Evolutionary conservation across 2,329 filamentous ascomycete species (phyloP).

Genomic region (Colletotrichum liaoningense): DNA sequence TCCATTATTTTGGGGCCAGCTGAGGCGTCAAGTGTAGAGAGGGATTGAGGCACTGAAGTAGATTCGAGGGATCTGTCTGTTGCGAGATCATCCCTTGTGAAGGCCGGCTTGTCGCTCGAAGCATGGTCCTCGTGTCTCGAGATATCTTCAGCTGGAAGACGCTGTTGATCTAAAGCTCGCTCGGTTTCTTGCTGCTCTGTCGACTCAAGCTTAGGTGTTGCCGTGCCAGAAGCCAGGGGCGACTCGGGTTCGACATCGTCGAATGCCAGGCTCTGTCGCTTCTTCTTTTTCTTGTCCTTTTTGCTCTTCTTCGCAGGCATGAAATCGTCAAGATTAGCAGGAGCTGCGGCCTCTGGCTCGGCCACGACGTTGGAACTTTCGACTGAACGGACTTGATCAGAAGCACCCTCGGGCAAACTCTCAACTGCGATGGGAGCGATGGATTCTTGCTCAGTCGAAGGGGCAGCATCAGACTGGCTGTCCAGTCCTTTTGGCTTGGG

Average conservation of each 20-base stretch:
- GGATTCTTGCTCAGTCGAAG: not conserved
- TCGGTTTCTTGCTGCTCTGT: not conserved
- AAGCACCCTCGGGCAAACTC: not conserved
- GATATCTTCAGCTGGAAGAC: not conserved
- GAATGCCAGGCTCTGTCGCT: slow-evolving; percentile 33
- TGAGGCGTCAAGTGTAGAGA: not conserved
- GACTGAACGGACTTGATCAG: not conserved
- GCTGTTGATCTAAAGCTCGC: not conserved
- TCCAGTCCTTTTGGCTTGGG: not conserved
- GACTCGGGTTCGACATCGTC: not conserved
- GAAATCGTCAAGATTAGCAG: not conserved
- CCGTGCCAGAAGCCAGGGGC: not conserved
- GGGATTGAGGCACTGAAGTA: not conserved
- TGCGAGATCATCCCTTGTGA: not conserved
- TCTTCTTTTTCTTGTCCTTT: slow-evolving; percentile 52
- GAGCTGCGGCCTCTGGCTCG: slow-evolving; percentile 18
- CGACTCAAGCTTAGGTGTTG: not conserved
- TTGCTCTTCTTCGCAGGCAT: slow-evolving; percentile 41
- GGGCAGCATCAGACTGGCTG: not conserved
- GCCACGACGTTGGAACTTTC: not conserved
- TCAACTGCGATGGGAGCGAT: not conserved
- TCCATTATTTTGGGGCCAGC: not conserved
- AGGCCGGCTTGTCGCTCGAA: not conserved
- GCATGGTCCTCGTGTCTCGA: not conserved
- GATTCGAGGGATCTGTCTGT: not conserved